These are phyloP conservation scores for Isatis lusitanica DNA, from an alignment of 441 rosid genomes.

Conservation along the genomic window DNA sequence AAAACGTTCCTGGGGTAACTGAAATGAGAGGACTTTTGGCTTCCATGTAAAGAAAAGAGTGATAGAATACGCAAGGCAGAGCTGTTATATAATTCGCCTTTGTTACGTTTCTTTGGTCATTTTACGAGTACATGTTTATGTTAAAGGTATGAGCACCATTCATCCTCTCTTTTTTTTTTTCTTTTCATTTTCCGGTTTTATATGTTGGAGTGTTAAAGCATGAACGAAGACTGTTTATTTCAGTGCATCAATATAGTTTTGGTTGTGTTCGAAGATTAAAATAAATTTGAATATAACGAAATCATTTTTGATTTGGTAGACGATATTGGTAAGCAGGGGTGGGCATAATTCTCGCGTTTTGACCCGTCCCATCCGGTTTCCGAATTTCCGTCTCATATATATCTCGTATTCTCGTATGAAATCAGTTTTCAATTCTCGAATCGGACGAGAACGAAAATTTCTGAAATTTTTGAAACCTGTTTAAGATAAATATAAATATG, in stretches of 20 bases:
- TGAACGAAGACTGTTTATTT: background rate
- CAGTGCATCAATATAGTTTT: background rate
- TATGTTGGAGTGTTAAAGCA: background rate
- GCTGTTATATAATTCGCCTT: slow-evolving; percentile 8
- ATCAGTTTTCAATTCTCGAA: no score
- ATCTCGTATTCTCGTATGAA: no score
- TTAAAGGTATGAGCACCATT: background rate
- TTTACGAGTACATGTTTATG: background rate
- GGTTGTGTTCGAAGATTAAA: background rate
- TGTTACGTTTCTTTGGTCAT: background rate
- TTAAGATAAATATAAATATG: no score
- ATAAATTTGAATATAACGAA: background rate
- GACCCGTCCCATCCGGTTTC: no score
- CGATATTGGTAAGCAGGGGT: no score
- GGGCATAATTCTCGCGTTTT: no score
- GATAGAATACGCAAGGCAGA: background rate
- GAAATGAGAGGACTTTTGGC: slow-evolving; percentile 88
- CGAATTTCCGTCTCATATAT: no score
- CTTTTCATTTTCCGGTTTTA: background rate
- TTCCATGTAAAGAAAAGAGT: slow-evolving; percentile 57
- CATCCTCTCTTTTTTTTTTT: background rate
- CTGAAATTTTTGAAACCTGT: no score
- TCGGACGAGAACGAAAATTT: no score
- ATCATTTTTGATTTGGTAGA: background rate
- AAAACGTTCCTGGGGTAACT: slow-evolving; percentile 59